Evolutionary conservation across 306 rosid species (phyloP).

Genomic region (Spatholobus suberectus): DNA sequence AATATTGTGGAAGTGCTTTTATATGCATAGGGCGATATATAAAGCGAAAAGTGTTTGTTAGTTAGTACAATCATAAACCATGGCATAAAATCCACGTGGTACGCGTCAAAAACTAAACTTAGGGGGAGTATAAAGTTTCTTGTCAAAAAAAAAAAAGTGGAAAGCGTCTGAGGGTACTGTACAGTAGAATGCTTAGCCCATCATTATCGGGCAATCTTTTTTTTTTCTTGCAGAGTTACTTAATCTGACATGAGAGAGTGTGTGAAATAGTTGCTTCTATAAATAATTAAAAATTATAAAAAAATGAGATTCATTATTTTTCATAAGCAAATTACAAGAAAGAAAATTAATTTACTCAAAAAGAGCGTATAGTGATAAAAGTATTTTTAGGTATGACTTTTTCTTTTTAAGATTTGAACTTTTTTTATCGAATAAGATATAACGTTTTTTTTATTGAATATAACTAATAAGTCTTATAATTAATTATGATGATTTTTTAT

Average conservation of each 20-base stretch:
- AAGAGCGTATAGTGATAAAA: too few species aligned
- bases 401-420: neutral
- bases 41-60: conserved; percentile 44
- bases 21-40: neutral
- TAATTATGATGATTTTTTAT: neutral
- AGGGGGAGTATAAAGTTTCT: conserved; percentile 48
- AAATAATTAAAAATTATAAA: neutral
- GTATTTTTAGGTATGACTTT: neutral
- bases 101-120: conserved; percentile 41
- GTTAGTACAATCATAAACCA: conserved; percentile 39
- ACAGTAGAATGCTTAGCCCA: conserved; percentile 37
- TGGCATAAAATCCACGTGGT: conserved; percentile 33
- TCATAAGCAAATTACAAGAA: too few species aligned
- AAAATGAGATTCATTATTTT: too few species aligned
- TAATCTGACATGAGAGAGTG: neutral
- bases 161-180: conserved; percentile 13
- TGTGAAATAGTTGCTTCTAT: neutral
- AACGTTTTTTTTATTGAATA: neutral
- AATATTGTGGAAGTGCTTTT: conserved; percentile 27
- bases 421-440: neutral
- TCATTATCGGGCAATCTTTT: too few species aligned
- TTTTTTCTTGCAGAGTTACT: neutral
- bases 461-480: neutral
- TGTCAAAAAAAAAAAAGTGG: conserved; percentile 15
- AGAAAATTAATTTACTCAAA: too few species aligned